Base-by-base conservation (phyloP, 768 basidiomycete species). In the Flagelloscypha sp. region DNA sequence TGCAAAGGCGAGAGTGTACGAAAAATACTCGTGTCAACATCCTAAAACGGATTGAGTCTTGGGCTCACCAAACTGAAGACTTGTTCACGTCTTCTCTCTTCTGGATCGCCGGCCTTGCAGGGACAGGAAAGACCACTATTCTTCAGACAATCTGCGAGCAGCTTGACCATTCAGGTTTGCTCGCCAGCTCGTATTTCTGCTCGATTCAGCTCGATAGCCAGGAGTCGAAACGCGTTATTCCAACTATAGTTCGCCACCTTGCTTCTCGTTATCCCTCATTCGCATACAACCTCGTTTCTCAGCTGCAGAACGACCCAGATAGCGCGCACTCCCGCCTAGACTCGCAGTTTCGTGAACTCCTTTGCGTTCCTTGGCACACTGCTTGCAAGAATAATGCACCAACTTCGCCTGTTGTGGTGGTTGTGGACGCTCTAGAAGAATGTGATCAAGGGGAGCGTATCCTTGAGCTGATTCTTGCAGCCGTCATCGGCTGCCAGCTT, bases 121-220 rank as follows among this genome's bases (percentile, higher is more conserved):
- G 30, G n/a, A 7, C 17, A 3, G 30, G 30, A 11, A 32, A 32
- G 30, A 32, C n/a, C 11, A 32, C 30, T 5, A 32, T 32, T 18
- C 16, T 19, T 4, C 20, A 32, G 16, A 32, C 30, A 15, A 3
- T 32, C 30, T 32, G 30, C 30, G 12, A 32, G 17, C 12, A 4
- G 11, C 12, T 32, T 4, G 13, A 27, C 25, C 25, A 27, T 13
- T 13, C 25, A 10, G 4, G 20, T 4, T 12, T 32, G 12, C 30
- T 17, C 12, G 4, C 20, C 30, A 18, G 16, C 11, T 32, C 30
- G 16, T 32, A 12, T 17, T 32, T 32, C 11, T 32, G 30, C 30
- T 32, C 30, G 12, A 15, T 15, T 32, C 30, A 32, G 30, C 30
- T 32, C 20, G 30, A 32, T 19, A 32, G 30, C 17, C 12, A 18